These are phyloP conservation scores for Cytospora mali DNA, from an alignment of 2,329 filamentous ascomycete species.

Conservation along the genomic window DNA sequence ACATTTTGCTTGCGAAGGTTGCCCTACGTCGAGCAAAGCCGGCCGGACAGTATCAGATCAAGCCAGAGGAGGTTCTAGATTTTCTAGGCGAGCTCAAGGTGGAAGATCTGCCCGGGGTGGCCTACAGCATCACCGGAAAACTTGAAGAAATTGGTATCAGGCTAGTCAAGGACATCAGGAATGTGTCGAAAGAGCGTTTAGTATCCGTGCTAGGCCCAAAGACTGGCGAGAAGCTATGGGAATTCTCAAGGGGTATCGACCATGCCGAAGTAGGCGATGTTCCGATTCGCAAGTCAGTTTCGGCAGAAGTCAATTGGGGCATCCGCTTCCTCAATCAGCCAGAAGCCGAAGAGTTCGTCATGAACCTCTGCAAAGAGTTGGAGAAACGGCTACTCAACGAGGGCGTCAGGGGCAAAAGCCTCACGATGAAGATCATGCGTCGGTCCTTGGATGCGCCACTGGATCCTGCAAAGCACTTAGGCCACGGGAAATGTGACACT, in stretches of 20 bases:
- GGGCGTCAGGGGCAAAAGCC: conserved; percentile 80
- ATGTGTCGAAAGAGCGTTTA: conserved; percentile 75
- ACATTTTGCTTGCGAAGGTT: conserved; percentile 88
- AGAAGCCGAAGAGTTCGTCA: conserved; percentile 92
- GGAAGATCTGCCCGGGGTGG: conserved; percentile 86
- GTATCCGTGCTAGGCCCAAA: conserved; percentile 79
- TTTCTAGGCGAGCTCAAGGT: conserved; percentile 79
- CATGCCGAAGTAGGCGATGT: conserved; percentile 83
- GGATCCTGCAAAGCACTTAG: conserved; percentile 89
- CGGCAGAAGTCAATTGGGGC: conserved; percentile 97
- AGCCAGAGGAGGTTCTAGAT: conserved; percentile 74
- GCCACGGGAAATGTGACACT: conserved; percentile 91
- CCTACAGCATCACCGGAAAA: conserved; percentile 83
- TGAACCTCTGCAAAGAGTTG: conserved; percentile 82
- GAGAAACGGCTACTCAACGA: conserved; percentile 80
- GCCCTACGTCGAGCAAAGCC: conserved; percentile 92
- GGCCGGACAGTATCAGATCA: conserved; percentile 87
- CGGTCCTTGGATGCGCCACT: conserved; percentile 83
- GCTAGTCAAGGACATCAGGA: conserved; percentile 79
- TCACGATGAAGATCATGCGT: conserved; percentile 95
- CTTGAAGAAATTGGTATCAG: conserved; percentile 85
- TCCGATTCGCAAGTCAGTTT: conserved; percentile 86
- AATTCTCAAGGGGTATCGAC: conserved; percentile 89
- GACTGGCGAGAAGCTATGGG: conserved; percentile 87
- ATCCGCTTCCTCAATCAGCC: conserved; percentile 89